phyloP scores from a whole-genome alignment of 2,329 filamentous ascomycete species.

The Colletotrichum nymphaeae region DNA sequence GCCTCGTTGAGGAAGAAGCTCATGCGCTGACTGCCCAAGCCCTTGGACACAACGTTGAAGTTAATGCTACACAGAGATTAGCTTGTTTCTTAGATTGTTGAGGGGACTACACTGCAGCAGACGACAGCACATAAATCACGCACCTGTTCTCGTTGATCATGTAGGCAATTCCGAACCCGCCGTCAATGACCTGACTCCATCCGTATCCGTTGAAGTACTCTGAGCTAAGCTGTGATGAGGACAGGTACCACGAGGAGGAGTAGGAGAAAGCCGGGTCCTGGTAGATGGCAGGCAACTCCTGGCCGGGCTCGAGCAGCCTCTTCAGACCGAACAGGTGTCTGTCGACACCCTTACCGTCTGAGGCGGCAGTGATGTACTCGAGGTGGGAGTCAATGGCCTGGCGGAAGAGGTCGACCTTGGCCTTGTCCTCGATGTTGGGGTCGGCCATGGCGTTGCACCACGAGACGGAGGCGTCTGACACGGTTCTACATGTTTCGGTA shows the following conservation, averaged over 20 bases:
- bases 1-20: conserved; percentile 96
- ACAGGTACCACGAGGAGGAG: conserved; percentile 89
- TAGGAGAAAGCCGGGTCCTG: conserved; percentile 88
- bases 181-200: conserved; percentile 97
- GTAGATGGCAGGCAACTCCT: conserved; percentile 86
- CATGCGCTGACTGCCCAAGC: conserved; percentile 90
- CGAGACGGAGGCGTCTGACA: conserved; percentile 90
- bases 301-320: conserved; percentile 83
- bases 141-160: conserved; percentile 99
- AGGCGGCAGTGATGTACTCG: conserved; percentile 90
- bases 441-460: conserved; percentile 93
- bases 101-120: not conserved
- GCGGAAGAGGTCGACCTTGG: conserved; percentile 81
- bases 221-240: conserved; percentile 87
- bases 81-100: not conserved
- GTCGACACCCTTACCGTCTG: conserved; percentile 93
- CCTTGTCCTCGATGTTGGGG: conserved; percentile 68
- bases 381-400: conserved; percentile 84
- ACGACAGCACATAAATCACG: conserved; percentile 38
- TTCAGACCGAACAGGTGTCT: conserved; percentile 97
- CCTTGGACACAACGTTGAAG: conserved; percentile 98
- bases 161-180: conserved; percentile 96
- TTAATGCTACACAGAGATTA: conserved; percentile 73
- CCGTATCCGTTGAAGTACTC: conserved; percentile 99
- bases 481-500: conserved; percentile 93